phyloP scores from a whole-genome alignment of 192 early-diverging fungal genomes.

The Diversispora epigaea region DNA sequence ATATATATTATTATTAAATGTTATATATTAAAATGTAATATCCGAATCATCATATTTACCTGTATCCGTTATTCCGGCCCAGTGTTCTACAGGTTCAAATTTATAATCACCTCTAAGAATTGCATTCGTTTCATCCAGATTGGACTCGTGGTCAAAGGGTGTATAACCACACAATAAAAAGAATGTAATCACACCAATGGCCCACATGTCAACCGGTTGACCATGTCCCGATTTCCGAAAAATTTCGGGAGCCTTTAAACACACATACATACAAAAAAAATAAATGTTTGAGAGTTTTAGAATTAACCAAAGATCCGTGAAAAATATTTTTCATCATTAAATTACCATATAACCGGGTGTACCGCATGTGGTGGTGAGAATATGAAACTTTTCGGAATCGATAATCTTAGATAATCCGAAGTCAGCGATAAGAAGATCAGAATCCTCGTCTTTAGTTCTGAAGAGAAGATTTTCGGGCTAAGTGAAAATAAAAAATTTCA shows the following conservation, averaged over 20 bases:
- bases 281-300: background rate
- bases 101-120: slow-evolving; percentile 61
- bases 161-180: slow-evolving; percentile 72
- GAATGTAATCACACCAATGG: slow-evolving; percentile 73
- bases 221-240: slow-evolving; percentile 63
- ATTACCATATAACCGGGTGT: slow-evolving; percentile 79
- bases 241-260: slow-evolving; percentile 57
- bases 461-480: slow-evolving; percentile 83
- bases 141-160: slow-evolving; percentile 66
- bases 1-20: background rate
- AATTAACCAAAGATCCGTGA: background rate
- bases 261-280: slow-evolving; percentile 13
- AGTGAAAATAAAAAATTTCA: slow-evolving; percentile 29
- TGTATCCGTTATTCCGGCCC: slow-evolving; percentile 56
- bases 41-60: slow-evolving; percentile 35
- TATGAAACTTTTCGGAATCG: slow-evolving; percentile 55
- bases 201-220: slow-evolving; percentile 83
- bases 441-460: slow-evolving; percentile 53
- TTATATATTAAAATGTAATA: background rate
- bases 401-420: slow-evolving; percentile 77
- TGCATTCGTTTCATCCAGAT: slow-evolving; percentile 52
- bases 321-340: background rate
- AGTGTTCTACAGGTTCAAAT: slow-evolving; percentile 64
- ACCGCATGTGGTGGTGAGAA: slow-evolving; percentile 70
- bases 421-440: slow-evolving; percentile 74